Percentiles rank a stretch among this genome's conserved stretches.
phyloP scores from a whole-genome alignment of 2,329 filamentous ascomycete genomes.

The Cladosporium velox region DNA sequence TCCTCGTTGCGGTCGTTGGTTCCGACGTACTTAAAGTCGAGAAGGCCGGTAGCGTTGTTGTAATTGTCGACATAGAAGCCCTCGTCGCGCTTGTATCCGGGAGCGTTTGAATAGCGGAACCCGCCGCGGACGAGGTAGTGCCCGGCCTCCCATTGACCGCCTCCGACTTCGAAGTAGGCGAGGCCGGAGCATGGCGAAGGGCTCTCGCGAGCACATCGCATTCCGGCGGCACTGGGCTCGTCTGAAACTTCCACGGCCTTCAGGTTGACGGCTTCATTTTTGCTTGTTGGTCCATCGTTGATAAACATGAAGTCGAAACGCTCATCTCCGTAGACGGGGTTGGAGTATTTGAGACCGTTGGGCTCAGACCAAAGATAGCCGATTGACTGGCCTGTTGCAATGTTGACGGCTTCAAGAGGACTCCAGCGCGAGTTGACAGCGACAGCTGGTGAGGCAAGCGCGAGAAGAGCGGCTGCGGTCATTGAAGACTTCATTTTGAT shows the following conservation, averaged over 20 bases:
- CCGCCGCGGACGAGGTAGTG: not conserved
- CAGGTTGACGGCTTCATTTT: not conserved
- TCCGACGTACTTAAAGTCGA: not conserved
- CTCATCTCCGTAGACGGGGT: not conserved
- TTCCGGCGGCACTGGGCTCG: not conserved
- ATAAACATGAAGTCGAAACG: not conserved
- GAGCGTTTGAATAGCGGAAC: not conserved
- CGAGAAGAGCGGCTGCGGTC: not conserved
- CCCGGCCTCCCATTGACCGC: conserved; percentile 2
- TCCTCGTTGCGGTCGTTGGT: not conserved
- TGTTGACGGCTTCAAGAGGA: not conserved
- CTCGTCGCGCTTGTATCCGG: not conserved
- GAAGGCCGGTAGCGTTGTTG: conserved; percentile 2
- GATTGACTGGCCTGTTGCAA: not conserved
- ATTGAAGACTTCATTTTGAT: not conserved
- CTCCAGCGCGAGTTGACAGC: not conserved
- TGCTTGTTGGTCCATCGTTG: not conserved
- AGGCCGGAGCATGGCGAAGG: not conserved
- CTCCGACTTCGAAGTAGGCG: not conserved
- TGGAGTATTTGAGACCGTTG: not conserved
- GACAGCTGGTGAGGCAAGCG: not conserved
- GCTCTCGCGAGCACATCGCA: not conserved
- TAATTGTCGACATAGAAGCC: conserved; percentile 1
- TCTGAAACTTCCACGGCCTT: not conserved
- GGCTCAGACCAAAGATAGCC: not conserved